Evolutionary conservation across 1,284 basidiomycete species (phyloP).

Genomic region (Cryptococcus maquisensis): DNA sequence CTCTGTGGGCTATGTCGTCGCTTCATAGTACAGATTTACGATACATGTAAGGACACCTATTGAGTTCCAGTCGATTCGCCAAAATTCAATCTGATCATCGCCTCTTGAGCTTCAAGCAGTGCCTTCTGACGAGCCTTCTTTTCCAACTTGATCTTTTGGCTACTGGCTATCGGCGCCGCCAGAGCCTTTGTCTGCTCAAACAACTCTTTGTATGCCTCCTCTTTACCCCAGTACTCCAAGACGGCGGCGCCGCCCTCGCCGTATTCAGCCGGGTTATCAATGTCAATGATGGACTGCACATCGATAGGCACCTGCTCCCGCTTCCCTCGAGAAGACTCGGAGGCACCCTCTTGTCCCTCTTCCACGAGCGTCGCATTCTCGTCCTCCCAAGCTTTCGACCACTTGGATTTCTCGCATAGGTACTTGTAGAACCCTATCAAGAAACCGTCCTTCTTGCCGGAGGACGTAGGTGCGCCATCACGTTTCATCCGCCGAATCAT

Average conservation of each 20-base stretch:
- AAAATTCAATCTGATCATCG: not conserved
- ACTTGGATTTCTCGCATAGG: slow-evolving; percentile 6
- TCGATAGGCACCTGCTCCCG: not conserved
- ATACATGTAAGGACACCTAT: not conserved
- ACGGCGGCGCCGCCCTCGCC: slow-evolving; percentile 7
- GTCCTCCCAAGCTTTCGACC: slow-evolving; percentile 1
- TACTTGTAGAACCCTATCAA: slow-evolving; percentile 12
- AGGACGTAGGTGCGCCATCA: not conserved
- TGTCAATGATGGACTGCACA: slow-evolving; percentile 8
- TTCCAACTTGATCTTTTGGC: slow-evolving; percentile 9
- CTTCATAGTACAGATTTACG: too few species aligned
- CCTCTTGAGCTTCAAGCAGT: not conserved
- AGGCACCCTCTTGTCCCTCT: not conserved
- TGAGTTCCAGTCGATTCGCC: not conserved
- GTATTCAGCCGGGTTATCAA: slow-evolving; percentile 14
- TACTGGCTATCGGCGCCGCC: slow-evolving; percentile 11
- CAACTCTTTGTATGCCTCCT: slow-evolving; percentile 11
- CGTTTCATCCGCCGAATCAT: not conserved
- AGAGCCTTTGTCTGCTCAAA: slow-evolving; percentile 11
- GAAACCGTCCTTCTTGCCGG: slow-evolving; percentile 3
- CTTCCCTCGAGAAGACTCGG: not conserved
- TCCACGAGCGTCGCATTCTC: not conserved
- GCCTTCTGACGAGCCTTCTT: slow-evolving; percentile 1
- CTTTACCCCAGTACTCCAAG: slow-evolving; percentile 23
- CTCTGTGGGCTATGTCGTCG: too few species aligned